Percentiles rank a stretch among this genome's conserved stretches.
Conservation (phyloP, 1,139 yeast genomes). For the Hemisphaericaspora lyxosophila region DNA sequence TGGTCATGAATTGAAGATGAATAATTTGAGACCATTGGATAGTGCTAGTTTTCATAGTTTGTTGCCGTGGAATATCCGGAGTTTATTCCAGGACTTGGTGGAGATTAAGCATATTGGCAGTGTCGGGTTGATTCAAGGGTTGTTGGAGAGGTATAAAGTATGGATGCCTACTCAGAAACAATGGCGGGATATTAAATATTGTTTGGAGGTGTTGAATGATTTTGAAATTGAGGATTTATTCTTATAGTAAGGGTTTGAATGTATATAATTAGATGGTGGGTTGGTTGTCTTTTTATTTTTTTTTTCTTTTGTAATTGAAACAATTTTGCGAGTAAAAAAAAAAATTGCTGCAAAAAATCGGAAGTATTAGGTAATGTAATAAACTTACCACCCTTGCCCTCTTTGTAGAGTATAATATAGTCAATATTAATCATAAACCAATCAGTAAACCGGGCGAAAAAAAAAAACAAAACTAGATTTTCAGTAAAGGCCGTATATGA, state of each 20-base stretch:
- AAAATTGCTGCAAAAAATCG: too few species aligned
- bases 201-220: conserved; percentile 38
- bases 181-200: conserved; percentile 43
- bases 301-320: too few species aligned
- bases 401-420: too few species aligned
- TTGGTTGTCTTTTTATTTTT: conserved; percentile 3
- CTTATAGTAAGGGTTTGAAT: conserved; percentile 8
- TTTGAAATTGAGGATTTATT: conserved; percentile 34
- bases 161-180: conserved; percentile 43
- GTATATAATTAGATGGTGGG: conserved; percentile 1
- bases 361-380: too few species aligned
- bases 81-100: conserved; percentile 36
- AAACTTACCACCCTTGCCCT: too few species aligned
- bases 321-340: too few species aligned
- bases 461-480: too few species aligned
- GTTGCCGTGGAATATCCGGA: conserved; percentile 43
- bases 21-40: conserved; percentile 4
- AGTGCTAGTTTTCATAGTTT: conserved; percentile 15
- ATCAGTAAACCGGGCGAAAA: too few species aligned
- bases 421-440: too few species aligned
- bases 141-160: conserved; percentile 30
- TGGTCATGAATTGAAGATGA: conserved; percentile 12
- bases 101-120: conserved; percentile 40
- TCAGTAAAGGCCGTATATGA: too few species aligned
- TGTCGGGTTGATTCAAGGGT: conserved; percentile 25